phyloP scores from a whole-genome alignment of 805 yeast genomes.

The Barnettozyma siamensis region DNA sequence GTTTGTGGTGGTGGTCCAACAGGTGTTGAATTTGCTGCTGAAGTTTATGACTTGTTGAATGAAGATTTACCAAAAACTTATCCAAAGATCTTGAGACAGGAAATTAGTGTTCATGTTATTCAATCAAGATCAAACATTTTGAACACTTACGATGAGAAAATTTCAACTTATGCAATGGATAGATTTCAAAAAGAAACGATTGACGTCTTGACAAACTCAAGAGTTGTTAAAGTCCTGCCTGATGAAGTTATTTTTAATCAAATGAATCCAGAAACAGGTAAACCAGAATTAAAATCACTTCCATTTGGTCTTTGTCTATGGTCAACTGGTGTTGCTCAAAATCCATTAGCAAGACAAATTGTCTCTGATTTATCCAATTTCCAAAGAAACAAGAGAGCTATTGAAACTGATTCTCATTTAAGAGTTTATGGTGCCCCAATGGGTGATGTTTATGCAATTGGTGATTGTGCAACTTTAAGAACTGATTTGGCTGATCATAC shows the following conservation, averaged over 20 bases:
- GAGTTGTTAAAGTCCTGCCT: conserved; percentile 52
- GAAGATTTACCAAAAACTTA: conserved; percentile 54
- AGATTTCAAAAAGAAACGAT: conserved; percentile 58
- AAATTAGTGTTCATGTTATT: conserved; percentile 60
- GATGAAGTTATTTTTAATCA: conserved; percentile 56
- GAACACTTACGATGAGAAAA: conserved; percentile 62
- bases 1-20: conserved; percentile 77
- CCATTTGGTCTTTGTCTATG: conserved; percentile 68
- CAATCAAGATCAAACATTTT: conserved; percentile 64
- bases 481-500: conserved; percentile 54
- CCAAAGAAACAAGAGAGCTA: conserved; percentile 63
- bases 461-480: conserved; percentile 65
- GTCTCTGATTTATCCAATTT: conserved; percentile 39
- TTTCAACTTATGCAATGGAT: conserved; percentile 58
- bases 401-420: conserved; percentile 69
- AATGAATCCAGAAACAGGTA: conserved; percentile 36
- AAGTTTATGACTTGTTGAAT: conserved; percentile 57
- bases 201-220: conserved; percentile 57
- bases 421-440: conserved; percentile 63
- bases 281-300: conserved; percentile 36
- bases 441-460: conserved; percentile 67
- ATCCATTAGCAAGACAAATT: conserved; percentile 53
- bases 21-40: conserved; percentile 72
- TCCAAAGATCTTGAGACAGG: conserved; percentile 57
- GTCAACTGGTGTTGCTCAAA: conserved; percentile 73